Conservation (phyloP, 2,329 filamentous ascomycete genomes). For the Fusarium sp. region DNA sequence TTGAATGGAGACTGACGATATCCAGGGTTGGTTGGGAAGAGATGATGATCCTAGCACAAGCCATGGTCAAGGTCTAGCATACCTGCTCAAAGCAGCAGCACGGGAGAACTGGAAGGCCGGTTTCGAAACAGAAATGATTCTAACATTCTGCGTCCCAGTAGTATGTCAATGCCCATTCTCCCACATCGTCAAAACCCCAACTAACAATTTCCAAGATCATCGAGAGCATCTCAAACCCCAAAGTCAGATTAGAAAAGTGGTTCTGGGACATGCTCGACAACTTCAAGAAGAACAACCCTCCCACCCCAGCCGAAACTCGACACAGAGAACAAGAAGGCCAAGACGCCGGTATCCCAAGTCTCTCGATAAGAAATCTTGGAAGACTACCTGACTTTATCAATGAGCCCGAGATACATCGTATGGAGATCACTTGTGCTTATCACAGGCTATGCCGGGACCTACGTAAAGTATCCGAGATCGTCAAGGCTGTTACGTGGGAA, state of each 20-base stretch:
- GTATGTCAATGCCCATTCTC: constrained; percentile 37
- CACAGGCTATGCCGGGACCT: constrained; percentile 28
- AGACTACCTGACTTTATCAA: constrained; percentile 35
- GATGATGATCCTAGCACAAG: constrained; percentile 42
- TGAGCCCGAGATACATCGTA: constrained; percentile 30
- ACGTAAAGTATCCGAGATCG: constrained; percentile 28
- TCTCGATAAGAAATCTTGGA: constrained; percentile 29
- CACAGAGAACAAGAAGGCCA: neutral
- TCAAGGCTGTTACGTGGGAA: constrained; percentile 23
- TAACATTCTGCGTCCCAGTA: constrained; percentile 50
- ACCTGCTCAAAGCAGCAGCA: constrained; percentile 47
- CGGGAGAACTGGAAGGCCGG: constrained; percentile 42
- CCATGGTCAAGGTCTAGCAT: constrained; percentile 51
- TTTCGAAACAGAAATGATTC: constrained; percentile 48
- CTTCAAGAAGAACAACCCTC: constrained; percentile 27
- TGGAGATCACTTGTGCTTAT: constrained; percentile 36
- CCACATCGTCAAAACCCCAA: fast-evolving
- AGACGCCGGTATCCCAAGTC: constrained; percentile 24
- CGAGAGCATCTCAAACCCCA: constrained; percentile 48
- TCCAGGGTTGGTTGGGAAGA: constrained; percentile 49
- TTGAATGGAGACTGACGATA: neutral
- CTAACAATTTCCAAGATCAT: constrained; percentile 40
- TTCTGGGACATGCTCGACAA: constrained; percentile 41
- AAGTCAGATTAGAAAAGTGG: constrained; percentile 33
- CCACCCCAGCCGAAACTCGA: neutral